Conservation (phyloP, 2,329 filamentous ascomycete species). For the Dactylellina cionopaga region DNA sequence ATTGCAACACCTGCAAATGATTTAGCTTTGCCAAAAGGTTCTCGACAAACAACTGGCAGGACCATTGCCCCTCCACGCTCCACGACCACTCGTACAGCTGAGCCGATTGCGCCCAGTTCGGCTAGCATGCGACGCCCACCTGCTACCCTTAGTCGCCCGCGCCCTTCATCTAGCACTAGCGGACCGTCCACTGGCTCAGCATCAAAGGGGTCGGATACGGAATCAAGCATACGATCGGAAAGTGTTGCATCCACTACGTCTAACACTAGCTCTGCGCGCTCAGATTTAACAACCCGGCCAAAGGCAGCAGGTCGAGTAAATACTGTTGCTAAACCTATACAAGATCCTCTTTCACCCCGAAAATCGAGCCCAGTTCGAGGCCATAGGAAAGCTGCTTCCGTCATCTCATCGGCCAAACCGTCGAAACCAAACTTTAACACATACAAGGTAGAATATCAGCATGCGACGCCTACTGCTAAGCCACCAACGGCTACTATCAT, state of each 20-base stretch:
- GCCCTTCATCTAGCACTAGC: constrained; percentile 37
- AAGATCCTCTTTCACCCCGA: constrained; percentile 17
- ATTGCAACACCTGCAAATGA: constrained; percentile 40
- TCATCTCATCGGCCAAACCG: constrained; percentile 4
- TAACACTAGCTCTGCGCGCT: constrained; percentile 41
- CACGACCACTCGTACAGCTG: constrained; percentile 33
- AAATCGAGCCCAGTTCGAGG: constrained; percentile 22
- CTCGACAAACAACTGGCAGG: constrained; percentile 18
- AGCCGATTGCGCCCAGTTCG: constrained; percentile 18
- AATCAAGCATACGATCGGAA: constrained; percentile 45
- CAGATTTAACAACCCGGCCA: constrained; percentile 34
- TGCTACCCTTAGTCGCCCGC: constrained; percentile 1
- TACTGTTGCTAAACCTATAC: constrained; percentile 1
- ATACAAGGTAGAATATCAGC: constrained; percentile 37
- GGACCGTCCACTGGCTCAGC: constrained; percentile 1
- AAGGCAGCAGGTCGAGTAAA: constrained; percentile 8
- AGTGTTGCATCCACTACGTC: constrained; percentile 48
- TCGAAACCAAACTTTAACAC: constrained; percentile 39
- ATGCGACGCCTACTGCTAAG: constrained; percentile 17
- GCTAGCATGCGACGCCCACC: constrained; percentile 21
- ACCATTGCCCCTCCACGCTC: constrained; percentile 37
- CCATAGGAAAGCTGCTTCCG: constrained; percentile 30
- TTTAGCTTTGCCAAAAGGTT: constrained; percentile 20
- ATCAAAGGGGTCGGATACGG: constrained; percentile 41
- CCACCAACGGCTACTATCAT: constrained; percentile 31